A percentile compares a stretch with the other conserved stretches of the same genome.
These are phyloP conservation scores for Tulasnella sp. DNA, from an alignment of 768 basidiomycete species.

Conservation along the genomic window DNA sequence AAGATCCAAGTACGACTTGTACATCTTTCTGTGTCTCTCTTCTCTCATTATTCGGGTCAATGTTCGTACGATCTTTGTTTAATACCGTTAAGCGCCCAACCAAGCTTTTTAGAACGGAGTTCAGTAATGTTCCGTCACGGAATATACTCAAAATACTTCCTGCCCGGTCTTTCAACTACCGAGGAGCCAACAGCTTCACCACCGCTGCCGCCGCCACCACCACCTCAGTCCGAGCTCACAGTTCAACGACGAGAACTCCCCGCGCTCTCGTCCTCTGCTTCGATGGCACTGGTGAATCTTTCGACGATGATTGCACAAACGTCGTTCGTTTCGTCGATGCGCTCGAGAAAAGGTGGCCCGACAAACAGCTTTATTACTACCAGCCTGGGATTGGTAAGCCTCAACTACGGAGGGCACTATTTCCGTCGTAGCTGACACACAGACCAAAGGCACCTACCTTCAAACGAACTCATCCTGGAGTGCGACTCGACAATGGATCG, in stretches of 20 bases:
- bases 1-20: too few species aligned
- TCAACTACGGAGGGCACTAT: too few species aligned
- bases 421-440: conserved; percentile 32
- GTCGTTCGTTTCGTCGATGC: conserved; percentile 66
- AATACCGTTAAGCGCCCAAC: background rate
- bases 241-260: too few species aligned
- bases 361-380: conserved; percentile 62
- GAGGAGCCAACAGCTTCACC: too few species aligned
- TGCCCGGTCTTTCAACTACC: too few species aligned
- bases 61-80: background rate
- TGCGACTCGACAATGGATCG: conserved; percentile 52
- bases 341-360: conserved; percentile 53
- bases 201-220: too few species aligned
- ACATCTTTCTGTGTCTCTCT: too few species aligned
- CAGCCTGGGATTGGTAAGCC: conserved; percentile 46
- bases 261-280: conserved; percentile 59
- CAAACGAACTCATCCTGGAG: conserved; percentile 48
- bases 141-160: background rate
- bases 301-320: conserved; percentile 49
- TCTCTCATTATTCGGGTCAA: background rate
- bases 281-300: conserved; percentile 52
- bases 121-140: background rate
- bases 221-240: too few species aligned
- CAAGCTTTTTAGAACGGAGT: background rate
- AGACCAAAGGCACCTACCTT: conserved; percentile 36